Evolutionary conservation across 345 rosid species (phyloP).

Genomic region (Citrus australasica): DNA sequence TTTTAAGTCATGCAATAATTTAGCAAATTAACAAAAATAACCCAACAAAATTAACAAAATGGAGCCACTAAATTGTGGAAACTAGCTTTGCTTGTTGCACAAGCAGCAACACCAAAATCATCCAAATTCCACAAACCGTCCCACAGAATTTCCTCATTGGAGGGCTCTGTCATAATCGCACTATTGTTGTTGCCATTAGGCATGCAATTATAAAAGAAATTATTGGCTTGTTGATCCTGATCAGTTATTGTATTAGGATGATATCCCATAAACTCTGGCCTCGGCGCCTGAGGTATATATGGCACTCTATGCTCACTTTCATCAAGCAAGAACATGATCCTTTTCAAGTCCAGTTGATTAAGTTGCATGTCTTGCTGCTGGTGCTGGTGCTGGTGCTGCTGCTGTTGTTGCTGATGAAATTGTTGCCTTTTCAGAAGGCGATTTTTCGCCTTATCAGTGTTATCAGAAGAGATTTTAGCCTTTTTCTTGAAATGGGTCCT

Average conservation of each 20-base stretch:
- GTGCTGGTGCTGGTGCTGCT: slow-evolving; percentile 21
- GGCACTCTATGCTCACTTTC: slow-evolving; percentile 34
- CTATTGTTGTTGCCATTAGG: slow-evolving; percentile 17
- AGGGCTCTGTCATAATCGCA: slow-evolving; percentile 26
- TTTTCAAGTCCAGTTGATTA: slow-evolving; percentile 58
- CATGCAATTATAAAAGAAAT: slow-evolving; percentile 10
- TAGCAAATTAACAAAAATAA: neutral
- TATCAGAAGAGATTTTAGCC: slow-evolving; percentile 46
- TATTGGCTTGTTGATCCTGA: slow-evolving; percentile 21
- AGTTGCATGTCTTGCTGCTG: slow-evolving; percentile 45
- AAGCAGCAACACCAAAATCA: slow-evolving; percentile 35
- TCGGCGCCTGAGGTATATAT: slow-evolving; percentile 41
- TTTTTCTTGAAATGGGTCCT: slow-evolving; percentile 91
- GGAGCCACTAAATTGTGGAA: slow-evolving; percentile 45
- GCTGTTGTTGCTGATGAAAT: slow-evolving; percentile 53
- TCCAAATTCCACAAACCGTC: slow-evolving; percentile 74
- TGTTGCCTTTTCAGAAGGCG: slow-evolving; percentile 67
- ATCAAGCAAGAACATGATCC: slow-evolving; percentile 52
- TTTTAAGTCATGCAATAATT: neutral
- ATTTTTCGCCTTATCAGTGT: slow-evolving; percentile 46
- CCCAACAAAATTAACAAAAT: slow-evolving; percentile 32
- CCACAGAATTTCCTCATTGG: slow-evolving; percentile 55
- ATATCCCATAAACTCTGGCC: slow-evolving; percentile 29
- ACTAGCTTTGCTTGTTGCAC: slow-evolving; percentile 38
- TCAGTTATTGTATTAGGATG: slow-evolving; percentile 21